These are phyloP conservation scores for Zymoseptoria brevis DNA, from an alignment of 2,329 filamentous ascomycete species.

Conservation along the genomic window DNA sequence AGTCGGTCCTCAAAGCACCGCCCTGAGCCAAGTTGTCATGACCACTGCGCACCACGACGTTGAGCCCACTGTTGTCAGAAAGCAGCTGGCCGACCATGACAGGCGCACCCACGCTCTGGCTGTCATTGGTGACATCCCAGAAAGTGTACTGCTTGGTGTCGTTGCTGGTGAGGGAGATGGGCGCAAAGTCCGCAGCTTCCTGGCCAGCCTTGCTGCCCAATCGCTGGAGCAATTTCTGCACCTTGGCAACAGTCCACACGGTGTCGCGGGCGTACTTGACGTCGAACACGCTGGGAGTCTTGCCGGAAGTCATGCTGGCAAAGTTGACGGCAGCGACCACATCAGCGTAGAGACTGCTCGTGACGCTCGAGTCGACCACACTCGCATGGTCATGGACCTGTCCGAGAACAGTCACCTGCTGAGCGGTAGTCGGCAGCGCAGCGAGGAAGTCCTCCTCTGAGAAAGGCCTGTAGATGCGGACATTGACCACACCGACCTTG, in stretches of 20 bases:
- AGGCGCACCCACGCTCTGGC: conserved; percentile 57
- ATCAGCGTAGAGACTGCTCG: conserved; percentile 87
- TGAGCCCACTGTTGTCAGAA: conserved; percentile 52
- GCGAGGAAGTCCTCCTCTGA: conserved; percentile 89
- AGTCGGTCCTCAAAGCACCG: conserved; percentile 73
- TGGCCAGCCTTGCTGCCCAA: conserved; percentile 35
- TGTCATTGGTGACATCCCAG: conserved; percentile 74
- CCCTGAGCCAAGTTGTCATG: conserved; percentile 62
- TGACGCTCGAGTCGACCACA: conserved; percentile 65
- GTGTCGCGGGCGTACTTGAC: conserved; percentile 79
- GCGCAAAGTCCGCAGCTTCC: conserved; percentile 29
- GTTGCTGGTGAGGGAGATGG: conserved; percentile 36
- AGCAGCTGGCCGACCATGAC: conserved; percentile 52
- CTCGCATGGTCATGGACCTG: conserved; percentile 70
- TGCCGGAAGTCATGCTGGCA: conserved; percentile 54
- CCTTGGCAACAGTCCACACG: conserved; percentile 52
- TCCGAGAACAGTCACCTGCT: conserved; percentile 75
- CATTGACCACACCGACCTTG: conserved; percentile 80
- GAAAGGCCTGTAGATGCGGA: conserved; percentile 90
- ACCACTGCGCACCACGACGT: conserved; percentile 51
- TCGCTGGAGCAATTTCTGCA: conserved; percentile 42
- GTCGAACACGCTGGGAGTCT: conserved; percentile 62
- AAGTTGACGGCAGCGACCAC: conserved; percentile 80
- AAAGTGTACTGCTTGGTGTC: conserved; percentile 79
- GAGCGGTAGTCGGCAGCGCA: conserved; percentile 65